phyloP scores from a whole-genome alignment of 2,329 filamentous ascomycete genomes.

The Paecilomyces variotii region DNA sequence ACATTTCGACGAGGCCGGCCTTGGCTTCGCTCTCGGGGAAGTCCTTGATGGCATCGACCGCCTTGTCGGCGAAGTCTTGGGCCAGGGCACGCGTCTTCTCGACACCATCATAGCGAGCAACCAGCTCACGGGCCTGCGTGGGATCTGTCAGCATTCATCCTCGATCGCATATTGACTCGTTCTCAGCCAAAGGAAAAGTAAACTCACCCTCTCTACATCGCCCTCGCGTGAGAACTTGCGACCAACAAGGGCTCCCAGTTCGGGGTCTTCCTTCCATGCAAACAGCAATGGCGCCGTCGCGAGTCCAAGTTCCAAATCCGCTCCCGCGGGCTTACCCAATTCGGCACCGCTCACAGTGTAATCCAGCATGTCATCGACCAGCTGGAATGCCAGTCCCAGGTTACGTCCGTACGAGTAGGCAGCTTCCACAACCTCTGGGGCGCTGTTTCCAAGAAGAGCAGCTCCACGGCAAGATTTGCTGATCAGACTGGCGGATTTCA shows the following conservation, averaged over 20 bases:
- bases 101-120: slow-evolving; percentile 74
- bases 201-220: slow-evolving; percentile 71
- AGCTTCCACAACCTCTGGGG: slow-evolving; percentile 74
- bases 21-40: slow-evolving; percentile 97
- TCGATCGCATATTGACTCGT: neutral
- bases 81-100: slow-evolving; percentile 87
- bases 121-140: slow-evolving; percentile 72
- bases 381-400: slow-evolving; percentile 86
- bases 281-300: slow-evolving; percentile 92
- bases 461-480: slow-evolving; percentile 91
- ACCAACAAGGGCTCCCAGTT: slow-evolving; percentile 80
- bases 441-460: slow-evolving; percentile 72
- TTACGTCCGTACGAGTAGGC: slow-evolving; percentile 92
- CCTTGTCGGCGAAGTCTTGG: slow-evolving; percentile 82
- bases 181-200: neutral
- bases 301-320: slow-evolving; percentile 84
- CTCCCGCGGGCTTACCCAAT: slow-evolving; percentile 88
- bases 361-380: slow-evolving; percentile 96
- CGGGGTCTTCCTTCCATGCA: slow-evolving; percentile 83
- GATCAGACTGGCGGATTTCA: slow-evolving; percentile 93
- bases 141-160: slow-evolving; percentile 1
- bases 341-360: slow-evolving; percentile 81
- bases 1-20: slow-evolving; percentile 86
- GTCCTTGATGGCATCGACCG: slow-evolving; percentile 62
- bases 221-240: slow-evolving; percentile 79